These are phyloP conservation scores for Teratosphaeria viscida DNA, from an alignment of 2,329 filamentous ascomycete genomes.

Conservation along the genomic window DNA sequence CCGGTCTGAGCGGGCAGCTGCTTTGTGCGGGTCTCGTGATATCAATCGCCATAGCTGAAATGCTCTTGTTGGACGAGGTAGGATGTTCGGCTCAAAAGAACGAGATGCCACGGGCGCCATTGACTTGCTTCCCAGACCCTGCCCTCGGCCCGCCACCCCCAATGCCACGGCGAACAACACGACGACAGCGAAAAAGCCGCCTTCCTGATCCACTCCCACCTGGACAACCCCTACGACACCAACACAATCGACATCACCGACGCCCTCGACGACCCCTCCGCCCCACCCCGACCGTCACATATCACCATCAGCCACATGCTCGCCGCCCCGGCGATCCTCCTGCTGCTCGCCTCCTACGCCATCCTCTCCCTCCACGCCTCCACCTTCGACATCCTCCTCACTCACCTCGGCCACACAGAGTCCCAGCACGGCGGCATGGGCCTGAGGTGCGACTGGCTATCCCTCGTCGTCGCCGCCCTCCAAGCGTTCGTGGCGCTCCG, in stretches of 20 bases:
- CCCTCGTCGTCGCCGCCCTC: slow-evolving; percentile 32
- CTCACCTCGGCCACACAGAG: slow-evolving; percentile 37
- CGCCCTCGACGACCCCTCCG: slow-evolving; percentile 18
- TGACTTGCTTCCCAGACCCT: slow-evolving; percentile 7
- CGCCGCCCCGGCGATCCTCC: slow-evolving; percentile 35
- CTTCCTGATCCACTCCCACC: slow-evolving; percentile 30
- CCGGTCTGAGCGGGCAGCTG: slow-evolving; percentile 35
- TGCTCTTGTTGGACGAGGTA: slow-evolving; percentile 33
- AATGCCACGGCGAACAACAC: slow-evolving; percentile 2
- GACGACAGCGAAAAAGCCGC: slow-evolving; percentile 36
- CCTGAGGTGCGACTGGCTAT: slow-evolving; percentile 36
- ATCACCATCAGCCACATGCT: slow-evolving; percentile 37
- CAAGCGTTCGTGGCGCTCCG: slow-evolving; percentile 31
- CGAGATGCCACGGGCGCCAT: neutral
- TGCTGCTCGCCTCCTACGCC: slow-evolving; percentile 40
- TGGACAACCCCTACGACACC: slow-evolving; percentile 24
- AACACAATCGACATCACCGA: slow-evolving; percentile 27
- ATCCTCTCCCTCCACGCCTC: slow-evolving; percentile 47
- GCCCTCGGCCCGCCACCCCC: neutral
- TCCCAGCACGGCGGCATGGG: slow-evolving; percentile 36
- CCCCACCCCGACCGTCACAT: slow-evolving; percentile 21
- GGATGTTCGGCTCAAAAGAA: slow-evolving; percentile 1
- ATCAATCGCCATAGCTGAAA: slow-evolving; percentile 30
- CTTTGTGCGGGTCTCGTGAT: slow-evolving; percentile 34
- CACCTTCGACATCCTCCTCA: slow-evolving; percentile 41